phyloP scores from a whole-genome alignment of 2,329 filamentous ascomycete species.

The Penicillium sp. region DNA sequence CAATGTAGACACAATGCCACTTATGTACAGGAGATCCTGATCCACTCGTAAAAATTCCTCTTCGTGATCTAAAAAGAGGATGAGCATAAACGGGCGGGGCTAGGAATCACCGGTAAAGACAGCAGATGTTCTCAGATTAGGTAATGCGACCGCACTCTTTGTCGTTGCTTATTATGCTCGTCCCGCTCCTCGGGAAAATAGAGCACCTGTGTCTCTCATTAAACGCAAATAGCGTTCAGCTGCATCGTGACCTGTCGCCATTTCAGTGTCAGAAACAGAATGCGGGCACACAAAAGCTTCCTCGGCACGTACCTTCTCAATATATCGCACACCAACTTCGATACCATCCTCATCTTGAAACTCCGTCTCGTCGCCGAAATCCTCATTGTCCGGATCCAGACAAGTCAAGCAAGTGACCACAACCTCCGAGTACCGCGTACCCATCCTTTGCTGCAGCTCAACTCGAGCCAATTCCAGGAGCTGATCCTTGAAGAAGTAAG shows the following conservation, averaged over 20 bases:
- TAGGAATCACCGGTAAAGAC: too few species aligned
- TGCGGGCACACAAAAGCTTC: not conserved
- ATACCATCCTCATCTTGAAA: conserved; percentile 11
- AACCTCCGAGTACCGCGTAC: conserved; percentile 5
- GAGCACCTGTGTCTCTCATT: not conserved
- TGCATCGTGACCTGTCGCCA: not conserved
- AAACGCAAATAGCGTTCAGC: not conserved
- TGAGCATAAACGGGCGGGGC: too few species aligned
- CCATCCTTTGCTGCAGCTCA: not conserved
- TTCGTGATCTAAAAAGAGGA: too few species aligned
- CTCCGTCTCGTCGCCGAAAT: conserved; percentile 4
- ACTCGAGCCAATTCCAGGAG: not conserved
- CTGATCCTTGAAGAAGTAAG: not conserved
- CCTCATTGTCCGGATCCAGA: not conserved
- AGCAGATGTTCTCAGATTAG: too few species aligned
- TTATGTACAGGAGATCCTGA: too few species aligned
- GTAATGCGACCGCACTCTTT: too few species aligned
- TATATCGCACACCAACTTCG: conserved; percentile 8
- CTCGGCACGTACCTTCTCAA: conserved; percentile 5
- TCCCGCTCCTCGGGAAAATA: too few species aligned
- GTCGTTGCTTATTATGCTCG: too few species aligned
- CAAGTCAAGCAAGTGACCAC: conserved; percentile 6
- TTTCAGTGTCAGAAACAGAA: not conserved
- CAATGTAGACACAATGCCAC: too few species aligned
- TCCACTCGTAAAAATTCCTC: too few species aligned